These are phyloP conservation scores for Sanghuangporus sanghuang DNA, from an alignment of 1,284 basidiomycete species.

Conservation along the genomic window DNA sequence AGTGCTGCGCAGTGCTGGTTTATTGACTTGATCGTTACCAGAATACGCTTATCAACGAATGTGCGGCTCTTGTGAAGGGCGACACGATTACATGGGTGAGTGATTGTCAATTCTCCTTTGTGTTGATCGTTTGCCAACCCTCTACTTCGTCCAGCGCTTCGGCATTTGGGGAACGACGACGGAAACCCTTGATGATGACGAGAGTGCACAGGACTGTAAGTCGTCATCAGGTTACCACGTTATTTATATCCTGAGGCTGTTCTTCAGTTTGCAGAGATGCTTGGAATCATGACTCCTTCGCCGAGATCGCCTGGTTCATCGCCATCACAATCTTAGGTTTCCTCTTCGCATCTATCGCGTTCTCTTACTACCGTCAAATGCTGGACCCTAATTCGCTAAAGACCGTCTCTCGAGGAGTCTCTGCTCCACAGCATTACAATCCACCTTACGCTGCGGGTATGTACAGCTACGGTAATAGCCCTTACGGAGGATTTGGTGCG, in stretches of 20 bases:
- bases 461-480: constrained; percentile 13
- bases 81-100: constrained; percentile 9
- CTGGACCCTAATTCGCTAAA: constrained; percentile 50
- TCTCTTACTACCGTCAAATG: constrained; percentile 66
- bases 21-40: constrained; percentile 22
- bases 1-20: not conserved
- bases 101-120: not conserved
- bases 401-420: constrained; percentile 30
- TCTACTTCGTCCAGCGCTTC: constrained; percentile 12
- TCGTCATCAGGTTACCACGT: constrained; percentile 6
- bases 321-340: constrained; percentile 44
- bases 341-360: constrained; percentile 57
- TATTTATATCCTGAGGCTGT: not conserved
- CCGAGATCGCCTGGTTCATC: constrained; percentile 55
- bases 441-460: constrained; percentile 32
- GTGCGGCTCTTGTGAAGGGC: constrained; percentile 4
- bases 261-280: constrained; percentile 46
- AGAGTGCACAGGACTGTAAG: constrained; percentile 44
- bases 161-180: constrained; percentile 38
- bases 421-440: constrained; percentile 35
- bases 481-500: constrained; percentile 24
- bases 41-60: constrained; percentile 47
- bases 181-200: constrained; percentile 28
- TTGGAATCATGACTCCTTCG: constrained; percentile 57
- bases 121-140: not conserved